Evolutionary conservation across 1,139 yeast species (phyloP).

Genomic region (Blastobotrys illinoisensis): DNA sequence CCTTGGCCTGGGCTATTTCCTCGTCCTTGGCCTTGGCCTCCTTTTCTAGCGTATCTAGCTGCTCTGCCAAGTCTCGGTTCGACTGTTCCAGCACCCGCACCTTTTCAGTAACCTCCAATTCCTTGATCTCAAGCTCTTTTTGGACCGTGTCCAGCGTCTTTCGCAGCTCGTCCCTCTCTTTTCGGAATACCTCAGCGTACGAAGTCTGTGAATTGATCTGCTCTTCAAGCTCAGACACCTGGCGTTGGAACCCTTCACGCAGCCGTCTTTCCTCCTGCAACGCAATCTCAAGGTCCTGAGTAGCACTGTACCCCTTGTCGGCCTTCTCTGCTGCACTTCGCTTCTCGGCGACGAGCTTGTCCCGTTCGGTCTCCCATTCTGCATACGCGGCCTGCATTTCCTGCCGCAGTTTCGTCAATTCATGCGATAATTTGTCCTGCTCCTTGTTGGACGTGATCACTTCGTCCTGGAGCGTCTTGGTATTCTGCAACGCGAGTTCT

Average conservation of each 20-base stretch:
- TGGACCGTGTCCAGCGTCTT: constrained; percentile 15
- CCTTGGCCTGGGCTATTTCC: constrained; percentile 20
- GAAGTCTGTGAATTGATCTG: constrained; percentile 30
- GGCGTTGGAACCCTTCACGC: constrained; percentile 26
- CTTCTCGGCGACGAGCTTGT: constrained; percentile 25
- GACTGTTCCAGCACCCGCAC: constrained; percentile 30
- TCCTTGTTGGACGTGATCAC: constrained; percentile 55
- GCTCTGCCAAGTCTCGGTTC: constrained; percentile 23
- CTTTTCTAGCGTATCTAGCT: constrained; percentile 24
- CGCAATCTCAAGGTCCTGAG: constrained; percentile 38
- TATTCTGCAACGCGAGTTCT: constrained; percentile 16
- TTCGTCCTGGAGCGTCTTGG: constrained; percentile 46
- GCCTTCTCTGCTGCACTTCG: constrained; percentile 22
- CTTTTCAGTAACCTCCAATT: constrained; percentile 16
- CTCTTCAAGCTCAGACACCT: constrained; percentile 46
- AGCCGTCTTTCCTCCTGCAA: constrained; percentile 31
- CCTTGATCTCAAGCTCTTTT: constrained; percentile 20
- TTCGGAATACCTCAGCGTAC: constrained; percentile 23
- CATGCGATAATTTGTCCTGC: constrained; percentile 55
- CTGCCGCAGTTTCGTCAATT: constrained; percentile 43
- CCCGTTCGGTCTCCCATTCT: constrained; percentile 42
- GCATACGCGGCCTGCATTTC: constrained; percentile 43
- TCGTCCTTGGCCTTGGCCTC: constrained; percentile 18
- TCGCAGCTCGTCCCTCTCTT: constrained; percentile 22
- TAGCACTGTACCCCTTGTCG: constrained; percentile 37